phyloP scores from a whole-genome alignment of 108 stramenopile genomes.

The Aureococcus anophagefferens region DNA sequence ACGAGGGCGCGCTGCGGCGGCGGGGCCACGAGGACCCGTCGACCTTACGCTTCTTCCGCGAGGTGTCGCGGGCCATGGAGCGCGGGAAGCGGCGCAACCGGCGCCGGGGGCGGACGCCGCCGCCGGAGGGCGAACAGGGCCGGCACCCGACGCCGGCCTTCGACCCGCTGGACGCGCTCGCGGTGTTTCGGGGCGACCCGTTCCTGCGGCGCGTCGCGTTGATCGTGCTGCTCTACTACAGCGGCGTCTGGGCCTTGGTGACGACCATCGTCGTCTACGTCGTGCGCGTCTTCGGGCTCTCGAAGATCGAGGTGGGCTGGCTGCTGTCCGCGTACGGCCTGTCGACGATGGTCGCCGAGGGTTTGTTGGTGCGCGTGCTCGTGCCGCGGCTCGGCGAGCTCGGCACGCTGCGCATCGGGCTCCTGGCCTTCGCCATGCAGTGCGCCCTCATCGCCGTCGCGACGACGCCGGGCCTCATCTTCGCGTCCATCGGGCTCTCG shows the following conservation, averaged over 20 bases:
- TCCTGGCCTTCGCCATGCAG: constrained; percentile 73
- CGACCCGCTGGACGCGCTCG: constrained; percentile 57
- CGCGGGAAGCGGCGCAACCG: too few relatives aligned
- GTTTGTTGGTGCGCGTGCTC: constrained; percentile 68
- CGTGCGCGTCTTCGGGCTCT: constrained; percentile 63
- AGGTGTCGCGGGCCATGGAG: not conserved
- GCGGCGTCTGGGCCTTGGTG: constrained; percentile 81
- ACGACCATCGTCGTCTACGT: constrained; percentile 74
- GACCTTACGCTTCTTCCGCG: constrained; percentile 21
- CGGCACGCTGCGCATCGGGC: constrained; percentile 60
- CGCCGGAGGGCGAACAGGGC: too few relatives aligned
- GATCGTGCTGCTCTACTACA: constrained; percentile 84
- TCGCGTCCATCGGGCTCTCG: constrained; percentile 65
- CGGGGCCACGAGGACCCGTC: too few relatives aligned
- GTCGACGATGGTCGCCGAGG: constrained; percentile 86
- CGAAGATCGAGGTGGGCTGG: constrained; percentile 70
- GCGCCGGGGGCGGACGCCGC: constrained; percentile 4
- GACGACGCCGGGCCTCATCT: constrained; percentile 50
- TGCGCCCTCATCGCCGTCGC: constrained; percentile 77
- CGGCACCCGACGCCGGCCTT: constrained; percentile 19
- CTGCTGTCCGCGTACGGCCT: constrained; percentile 79
- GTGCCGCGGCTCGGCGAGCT: constrained; percentile 75
- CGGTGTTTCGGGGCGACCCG: constrained; percentile 49
- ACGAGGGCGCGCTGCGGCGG: not conserved
- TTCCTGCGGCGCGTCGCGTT: constrained; percentile 64